Conservation (phyloP, 73 alveolate species). For the Paramecium caudatum region DNA sequence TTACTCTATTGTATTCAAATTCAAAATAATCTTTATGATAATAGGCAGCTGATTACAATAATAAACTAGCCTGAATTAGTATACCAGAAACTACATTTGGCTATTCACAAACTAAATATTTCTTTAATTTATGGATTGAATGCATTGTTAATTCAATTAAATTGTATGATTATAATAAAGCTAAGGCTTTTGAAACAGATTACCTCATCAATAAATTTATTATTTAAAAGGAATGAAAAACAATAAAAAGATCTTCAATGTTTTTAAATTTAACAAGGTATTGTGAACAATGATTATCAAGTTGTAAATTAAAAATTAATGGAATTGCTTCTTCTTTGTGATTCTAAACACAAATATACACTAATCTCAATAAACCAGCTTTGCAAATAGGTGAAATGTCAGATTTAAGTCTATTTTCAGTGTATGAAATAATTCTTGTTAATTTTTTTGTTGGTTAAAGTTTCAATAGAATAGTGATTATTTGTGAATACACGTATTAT, state of each 20-base stretch:
- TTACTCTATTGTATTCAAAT: conserved; percentile 12
- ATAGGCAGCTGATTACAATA: conserved; percentile 8
- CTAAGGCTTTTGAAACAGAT: conserved; percentile 28
- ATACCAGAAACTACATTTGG: conserved; percentile 3
- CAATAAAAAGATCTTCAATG: neutral
- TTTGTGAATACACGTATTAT: neutral
- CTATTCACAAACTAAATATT: neutral
- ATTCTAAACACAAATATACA: conserved; percentile 3
- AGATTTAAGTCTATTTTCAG: conserved; percentile 31
- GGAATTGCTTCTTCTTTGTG: conserved; percentile 26
- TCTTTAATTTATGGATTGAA: conserved; percentile 18
- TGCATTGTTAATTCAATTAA: neutral
- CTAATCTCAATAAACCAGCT: conserved; percentile 56
- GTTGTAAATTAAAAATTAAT: neutral
- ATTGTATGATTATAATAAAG: conserved; percentile 1
- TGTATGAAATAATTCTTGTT: conserved; percentile 49
- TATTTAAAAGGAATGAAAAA: conserved; percentile 34
- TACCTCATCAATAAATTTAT: conserved; percentile 37
- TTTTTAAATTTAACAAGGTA: neutral
- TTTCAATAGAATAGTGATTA: neutral
- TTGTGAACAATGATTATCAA: conserved; percentile 22
- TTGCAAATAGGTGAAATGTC: conserved; percentile 5
- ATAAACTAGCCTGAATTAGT: neutral
- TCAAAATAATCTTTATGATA: conserved; percentile 57
- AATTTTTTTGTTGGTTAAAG: conserved; percentile 1